These are phyloP conservation scores for Crithidia expoeki DNA, from an alignment of 208 protist genomes.

Conservation along the genomic window DNA sequence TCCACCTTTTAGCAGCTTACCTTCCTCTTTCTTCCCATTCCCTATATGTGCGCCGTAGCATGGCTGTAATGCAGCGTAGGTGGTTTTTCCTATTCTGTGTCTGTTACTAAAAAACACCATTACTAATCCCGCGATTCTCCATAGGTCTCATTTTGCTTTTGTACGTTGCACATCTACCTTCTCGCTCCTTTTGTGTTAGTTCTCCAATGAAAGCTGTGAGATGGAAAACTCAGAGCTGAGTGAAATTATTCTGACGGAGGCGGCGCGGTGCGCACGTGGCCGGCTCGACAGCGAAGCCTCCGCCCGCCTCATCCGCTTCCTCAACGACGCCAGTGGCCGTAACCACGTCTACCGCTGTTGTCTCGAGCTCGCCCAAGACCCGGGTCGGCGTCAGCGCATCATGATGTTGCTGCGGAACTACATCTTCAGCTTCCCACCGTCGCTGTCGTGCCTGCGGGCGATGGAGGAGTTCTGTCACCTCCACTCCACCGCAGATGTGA, in stretches of 20 bases:
- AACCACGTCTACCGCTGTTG: slow-evolving; percentile 74
- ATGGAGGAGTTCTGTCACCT: slow-evolving; percentile 42
- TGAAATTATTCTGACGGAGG: slow-evolving; percentile 34
- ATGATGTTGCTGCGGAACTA: slow-evolving; percentile 69
- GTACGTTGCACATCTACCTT: too few species aligned
- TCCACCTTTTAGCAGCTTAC: too few species aligned
- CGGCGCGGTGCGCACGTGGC: slow-evolving; percentile 34
- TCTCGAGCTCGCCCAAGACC: slow-evolving; percentile 61
- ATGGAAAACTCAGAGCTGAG: slow-evolving; percentile 31
- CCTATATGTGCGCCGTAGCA: not conserved
- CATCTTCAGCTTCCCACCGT: slow-evolving; percentile 75
- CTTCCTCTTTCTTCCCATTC: too few species aligned
- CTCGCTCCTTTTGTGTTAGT: not conserved
- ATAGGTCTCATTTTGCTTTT: slow-evolving; percentile 1
- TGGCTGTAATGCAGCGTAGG: not conserved
- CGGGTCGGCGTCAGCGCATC: slow-evolving; percentile 57
- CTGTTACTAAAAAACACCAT: too few species aligned
- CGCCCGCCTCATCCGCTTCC: slow-evolving; percentile 35
- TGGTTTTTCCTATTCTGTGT: not conserved
- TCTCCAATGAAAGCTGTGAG: not conserved
- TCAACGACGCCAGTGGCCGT: slow-evolving; percentile 57
- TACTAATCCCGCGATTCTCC: too few species aligned
- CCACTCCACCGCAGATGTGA: slow-evolving; percentile 30
- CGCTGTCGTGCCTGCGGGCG: slow-evolving; percentile 38
- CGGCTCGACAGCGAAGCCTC: slow-evolving; percentile 30